Base-by-base conservation (phyloP, 352 stramenopile genomes). In the Globisporangium irregulare region DNA sequence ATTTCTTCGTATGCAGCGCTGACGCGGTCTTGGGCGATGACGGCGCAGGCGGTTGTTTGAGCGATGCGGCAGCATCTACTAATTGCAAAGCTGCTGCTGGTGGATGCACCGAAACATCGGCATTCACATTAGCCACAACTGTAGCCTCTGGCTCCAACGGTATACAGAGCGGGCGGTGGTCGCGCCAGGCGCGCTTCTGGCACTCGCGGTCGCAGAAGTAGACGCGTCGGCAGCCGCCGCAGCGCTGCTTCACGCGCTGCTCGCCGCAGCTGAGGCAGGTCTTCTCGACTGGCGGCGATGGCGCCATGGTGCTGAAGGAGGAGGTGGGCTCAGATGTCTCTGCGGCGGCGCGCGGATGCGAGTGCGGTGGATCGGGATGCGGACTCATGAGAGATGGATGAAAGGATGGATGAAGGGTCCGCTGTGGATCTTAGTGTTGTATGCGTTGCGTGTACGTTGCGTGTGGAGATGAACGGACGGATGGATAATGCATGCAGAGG, bases 171-270 rank as follows among this genome's bases (percentile, higher is more conserved):
- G 76, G 67, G 14, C 85, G 84, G 68, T 95, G 86, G 51, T 68
- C 70, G 15, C 65, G 57, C 87, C 87, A 94, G 22, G 77, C 81
- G 46, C 73, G 72, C 63, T 78, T 81, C 67, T 95, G 87, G 69
- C 87, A 95, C 41, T 88, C 78, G 59, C 82, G 84, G 65, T 83
- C 80, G 72, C 86, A 94, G 67, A 95, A 95, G 75, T 83, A 90
- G 27, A 92, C 87, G 65, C 63, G 51, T 8, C 77, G 77, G 55
- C 87, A 95, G 59, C 81, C 81, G 48, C 87, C 87, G 69, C 86
- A 93, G 73, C 86, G 82, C 71, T 87, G 91, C 66, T 87, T 88
- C 25, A 83, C 84, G 55, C 74, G 69, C 15, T 10, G 2, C 36
- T 69, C 66, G 9, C 82, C 76, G 61, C 86, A 94, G 18, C 68